phyloP scores from a whole-genome alignment of 2,329 filamentous ascomycete genomes.

The Aspergillus transmontanensis region DNA sequence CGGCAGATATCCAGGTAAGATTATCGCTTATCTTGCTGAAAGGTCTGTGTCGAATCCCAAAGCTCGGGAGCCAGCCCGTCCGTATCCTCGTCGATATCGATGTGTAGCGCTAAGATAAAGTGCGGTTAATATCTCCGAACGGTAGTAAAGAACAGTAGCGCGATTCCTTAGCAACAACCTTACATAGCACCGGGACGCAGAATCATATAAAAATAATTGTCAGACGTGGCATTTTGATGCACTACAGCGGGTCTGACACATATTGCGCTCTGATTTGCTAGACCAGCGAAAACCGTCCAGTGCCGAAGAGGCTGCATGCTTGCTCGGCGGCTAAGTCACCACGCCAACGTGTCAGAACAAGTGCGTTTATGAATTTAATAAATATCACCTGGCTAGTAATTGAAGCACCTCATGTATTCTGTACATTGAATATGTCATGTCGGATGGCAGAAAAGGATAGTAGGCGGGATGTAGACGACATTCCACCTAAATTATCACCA shows the following conservation, averaged over 20 bases:
- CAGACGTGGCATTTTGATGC: not conserved
- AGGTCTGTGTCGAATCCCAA: too few species aligned
- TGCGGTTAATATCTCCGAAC: not conserved
- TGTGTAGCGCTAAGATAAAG: not conserved
- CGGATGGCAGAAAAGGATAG: too few species aligned
- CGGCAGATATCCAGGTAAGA: too few species aligned
- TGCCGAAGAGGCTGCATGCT: not conserved
- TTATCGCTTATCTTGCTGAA: too few species aligned
- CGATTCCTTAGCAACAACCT: not conserved
- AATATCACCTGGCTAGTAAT: not conserved
- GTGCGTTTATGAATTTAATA: too few species aligned
- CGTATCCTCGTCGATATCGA: not conserved
- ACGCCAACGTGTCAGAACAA: not conserved
- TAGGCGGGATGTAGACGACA: not conserved
- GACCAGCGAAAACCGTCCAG: fast-evolving
- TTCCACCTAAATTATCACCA: not conserved
- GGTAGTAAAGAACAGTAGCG: not conserved
- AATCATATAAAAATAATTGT: not conserved
- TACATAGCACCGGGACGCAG: not conserved
- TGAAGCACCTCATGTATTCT: not conserved
- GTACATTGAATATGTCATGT: not conserved
- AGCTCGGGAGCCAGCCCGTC: too few species aligned
- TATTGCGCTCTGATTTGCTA: not conserved
- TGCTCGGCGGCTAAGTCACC: not conserved
- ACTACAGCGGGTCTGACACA: not conserved